A percentile compares a stretch with the other conserved stretches of the same genome.
Conservation (phyloP, 164 flowering plant genomes). For the Sedum album region DNA sequence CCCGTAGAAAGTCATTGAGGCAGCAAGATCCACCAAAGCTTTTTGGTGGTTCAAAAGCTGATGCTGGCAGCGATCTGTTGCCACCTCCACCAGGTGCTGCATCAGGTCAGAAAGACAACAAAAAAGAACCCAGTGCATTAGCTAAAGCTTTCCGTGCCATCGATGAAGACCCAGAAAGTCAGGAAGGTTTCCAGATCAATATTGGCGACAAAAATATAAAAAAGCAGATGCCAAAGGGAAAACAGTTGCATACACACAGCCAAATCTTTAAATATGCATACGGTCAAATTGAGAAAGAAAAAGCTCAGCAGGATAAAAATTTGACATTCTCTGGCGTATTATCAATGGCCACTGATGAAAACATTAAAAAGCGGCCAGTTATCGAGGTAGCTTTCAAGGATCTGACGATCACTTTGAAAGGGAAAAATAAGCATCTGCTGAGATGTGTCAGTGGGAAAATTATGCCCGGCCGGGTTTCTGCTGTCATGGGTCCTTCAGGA, state of each 20-base stretch:
- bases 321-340: conserved; percentile 59
- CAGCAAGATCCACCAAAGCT: conserved; percentile 22
- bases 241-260: conserved; percentile 45
- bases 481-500: conserved; percentile 83
- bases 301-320: conserved; percentile 48
- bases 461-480: conserved; percentile 43
- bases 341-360: conserved; percentile 54
- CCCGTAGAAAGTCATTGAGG: conserved; percentile 32
- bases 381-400: conserved; percentile 70
- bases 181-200: conserved; percentile 46
- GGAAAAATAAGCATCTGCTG: conserved; percentile 48
- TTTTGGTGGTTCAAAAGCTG: conserved; percentile 21
- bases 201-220: conserved; percentile 45
- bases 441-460: conserved; percentile 63
- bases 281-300: conserved; percentile 74
- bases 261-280: conserved; percentile 74
- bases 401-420: conserved; percentile 52
- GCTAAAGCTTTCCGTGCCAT: conserved; percentile 39
- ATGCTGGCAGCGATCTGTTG: conserved; percentile 24
- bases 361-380: conserved; percentile 43
- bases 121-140: conserved; percentile 39
- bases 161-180: conserved; percentile 41
- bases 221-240: conserved; percentile 41
- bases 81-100: conserved; percentile 22
- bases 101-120: conserved; percentile 20